Percentiles rank a stretch among this genome's conserved stretches.
Conservation (phyloP, 257 asterid species). For the Solanum tarijense region DNA sequence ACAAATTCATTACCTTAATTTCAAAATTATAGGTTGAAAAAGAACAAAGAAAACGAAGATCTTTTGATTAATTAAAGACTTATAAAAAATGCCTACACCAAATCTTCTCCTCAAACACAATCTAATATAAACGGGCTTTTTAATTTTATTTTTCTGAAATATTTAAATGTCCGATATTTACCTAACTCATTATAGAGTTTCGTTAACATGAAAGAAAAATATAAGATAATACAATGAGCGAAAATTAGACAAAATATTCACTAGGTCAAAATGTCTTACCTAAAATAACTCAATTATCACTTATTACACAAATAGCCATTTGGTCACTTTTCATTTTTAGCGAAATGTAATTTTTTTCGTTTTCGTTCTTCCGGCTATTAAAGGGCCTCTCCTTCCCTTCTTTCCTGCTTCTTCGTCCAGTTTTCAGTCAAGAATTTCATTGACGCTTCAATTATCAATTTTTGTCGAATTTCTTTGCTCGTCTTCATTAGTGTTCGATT, state of each 20-base stretch:
- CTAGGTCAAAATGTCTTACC: not conserved
- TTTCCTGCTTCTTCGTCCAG: not conserved
- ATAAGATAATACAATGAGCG: not conserved
- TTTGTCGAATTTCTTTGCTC: not conserved
- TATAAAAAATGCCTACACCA: not conserved
- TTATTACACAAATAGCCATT: not conserved
- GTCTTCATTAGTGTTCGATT: not conserved
- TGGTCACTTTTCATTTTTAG: not conserved
- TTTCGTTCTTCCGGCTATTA: not conserved
- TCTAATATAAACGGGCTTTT: not conserved
- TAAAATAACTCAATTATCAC: not conserved
- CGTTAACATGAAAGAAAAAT: not conserved
- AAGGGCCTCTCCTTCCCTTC: not conserved
- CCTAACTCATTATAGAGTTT: not conserved
- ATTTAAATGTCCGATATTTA: not conserved
- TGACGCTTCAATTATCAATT: not conserved
- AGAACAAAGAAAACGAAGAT: not conserved
- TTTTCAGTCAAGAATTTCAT: not conserved
- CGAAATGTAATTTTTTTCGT: not conserved
- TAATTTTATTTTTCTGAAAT: not conserved
- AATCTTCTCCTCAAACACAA: not conserved
- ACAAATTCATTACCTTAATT: not conserved
- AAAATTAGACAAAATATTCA: not conserved
- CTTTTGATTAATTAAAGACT: not conserved
- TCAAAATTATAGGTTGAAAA: not conserved